Percentiles rank a stretch among this genome's conserved stretches.
These are phyloP conservation scores for Aschersonia sp. DNA, from an alignment of 2,329 filamentous ascomycete genomes.

Conservation along the genomic window DNA sequence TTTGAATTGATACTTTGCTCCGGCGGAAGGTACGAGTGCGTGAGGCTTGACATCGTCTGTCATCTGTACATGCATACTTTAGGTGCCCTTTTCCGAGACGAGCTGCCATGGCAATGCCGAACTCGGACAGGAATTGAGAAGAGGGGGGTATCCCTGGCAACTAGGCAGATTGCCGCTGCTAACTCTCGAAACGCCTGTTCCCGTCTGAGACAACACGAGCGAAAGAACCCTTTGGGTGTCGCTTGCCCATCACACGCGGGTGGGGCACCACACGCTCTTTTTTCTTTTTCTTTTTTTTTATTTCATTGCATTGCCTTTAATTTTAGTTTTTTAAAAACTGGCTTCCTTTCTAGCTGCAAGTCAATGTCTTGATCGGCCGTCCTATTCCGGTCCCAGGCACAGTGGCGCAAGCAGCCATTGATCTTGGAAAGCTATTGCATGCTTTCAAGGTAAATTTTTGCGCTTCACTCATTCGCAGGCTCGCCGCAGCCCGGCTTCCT, in stretches of 20 bases:
- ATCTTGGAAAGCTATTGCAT: neutral
- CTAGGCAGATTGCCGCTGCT: neutral
- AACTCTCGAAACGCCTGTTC: neutral
- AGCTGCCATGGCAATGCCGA: no score
- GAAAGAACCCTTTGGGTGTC: neutral
- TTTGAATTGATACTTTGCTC: no score
- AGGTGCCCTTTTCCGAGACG: no score
- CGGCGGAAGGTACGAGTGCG: no score
- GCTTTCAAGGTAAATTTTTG: neutral
- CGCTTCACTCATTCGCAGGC: neutral
- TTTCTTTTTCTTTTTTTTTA: neutral
- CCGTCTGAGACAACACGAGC: neutral
- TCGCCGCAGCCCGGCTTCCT: neutral
- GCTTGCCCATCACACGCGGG: neutral
- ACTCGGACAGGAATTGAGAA: neutral
- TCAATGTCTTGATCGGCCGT: neutral
- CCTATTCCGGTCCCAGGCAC: neutral
- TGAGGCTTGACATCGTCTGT: no score
- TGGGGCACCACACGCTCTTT: neutral
- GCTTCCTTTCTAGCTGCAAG: neutral
- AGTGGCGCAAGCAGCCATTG: neutral
- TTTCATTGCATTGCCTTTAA: neutral
- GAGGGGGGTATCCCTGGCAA: neutral
- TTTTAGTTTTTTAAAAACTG: neutral
- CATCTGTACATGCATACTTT: no score